Evolutionary conservation across 805 yeast species (phyloP), one percentile per base, ranked within the genome.

Genomic region (Kodamaea neixiangensis): DNA sequence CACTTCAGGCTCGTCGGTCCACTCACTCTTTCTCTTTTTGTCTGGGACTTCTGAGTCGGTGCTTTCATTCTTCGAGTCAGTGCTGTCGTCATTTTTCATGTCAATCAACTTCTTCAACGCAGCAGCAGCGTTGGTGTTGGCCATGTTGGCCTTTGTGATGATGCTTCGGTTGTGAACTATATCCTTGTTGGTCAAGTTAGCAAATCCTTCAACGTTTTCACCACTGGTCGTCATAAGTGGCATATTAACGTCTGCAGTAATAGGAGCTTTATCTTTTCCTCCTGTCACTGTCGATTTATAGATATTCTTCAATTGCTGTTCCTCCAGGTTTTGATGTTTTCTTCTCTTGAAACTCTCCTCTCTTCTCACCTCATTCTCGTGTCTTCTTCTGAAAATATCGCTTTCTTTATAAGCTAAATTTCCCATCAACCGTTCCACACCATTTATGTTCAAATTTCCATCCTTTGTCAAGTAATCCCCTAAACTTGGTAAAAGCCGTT

Each of bases 381-480:
- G 86, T 58, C 88, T 78, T 44, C 79, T 78, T 51, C 81, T 76
- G 69, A 94, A 89, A 45, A 94, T 89, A 5, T 78, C 85, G 47
- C 83, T 87, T 64, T 94, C 99, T 61, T 85, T 85, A 31, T 72
- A 62, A 7, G 93, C 88, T 38, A 94, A 73, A 19, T 77, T 80
- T 18, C 68, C 65, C 69, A 94, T 69, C 51, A 94, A 69, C 44
- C 76, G 75, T 58, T 92, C 96, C 3, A 90, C 97, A 47, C 89
- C 83, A 37, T 78, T 81, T 42, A 92, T 67, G 63, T 90, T 84
- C 46, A 94, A 78, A 14, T 76, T 75, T 39, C 99, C 99, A 67
- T 94, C 99, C 58, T 92, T 82, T 1, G 98, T 93, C 63, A 94
- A 78, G 66, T 86, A 94, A 17, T 88, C 87, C 47, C 80, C 82